Percentiles rank a stretch among this genome's conserved stretches.
phyloP scores from a whole-genome alignment of 176 grass and related monocot species.

The Tillandsia leiboldiana region DNA sequence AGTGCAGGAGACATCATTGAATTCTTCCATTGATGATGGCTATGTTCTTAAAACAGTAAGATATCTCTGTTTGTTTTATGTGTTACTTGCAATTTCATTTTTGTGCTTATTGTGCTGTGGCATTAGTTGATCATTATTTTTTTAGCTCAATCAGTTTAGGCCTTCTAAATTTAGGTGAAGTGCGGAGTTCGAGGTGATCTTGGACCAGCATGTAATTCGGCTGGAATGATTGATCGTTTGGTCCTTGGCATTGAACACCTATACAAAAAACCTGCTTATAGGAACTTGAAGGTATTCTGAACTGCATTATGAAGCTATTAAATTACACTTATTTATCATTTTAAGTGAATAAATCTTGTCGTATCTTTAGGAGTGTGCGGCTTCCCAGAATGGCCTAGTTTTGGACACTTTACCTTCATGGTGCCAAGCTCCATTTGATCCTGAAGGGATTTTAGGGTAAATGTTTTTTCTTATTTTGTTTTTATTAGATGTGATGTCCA shows the following conservation, averaged over 20 bases:
- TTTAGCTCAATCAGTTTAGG: background rate
- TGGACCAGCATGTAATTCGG: slow-evolving; percentile 26
- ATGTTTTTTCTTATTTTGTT: slow-evolving; percentile 10
- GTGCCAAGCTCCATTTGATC: slow-evolving; percentile 94
- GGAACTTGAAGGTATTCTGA: slow-evolving; percentile 20
- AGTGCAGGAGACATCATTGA: background rate
- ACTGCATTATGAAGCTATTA: background rate
- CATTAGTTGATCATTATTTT: background rate
- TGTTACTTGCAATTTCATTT: background rate
- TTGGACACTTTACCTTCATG: slow-evolving; percentile 56
- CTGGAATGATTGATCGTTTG: slow-evolving; percentile 23
- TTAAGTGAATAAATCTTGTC: background rate
- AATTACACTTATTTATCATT: background rate
- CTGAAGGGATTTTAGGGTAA: slow-evolving; percentile 88
- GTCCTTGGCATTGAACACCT: slow-evolving; percentile 21
- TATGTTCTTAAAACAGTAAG: slow-evolving; percentile 13
- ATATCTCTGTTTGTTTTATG: background rate
- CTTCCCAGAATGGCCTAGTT: background rate
- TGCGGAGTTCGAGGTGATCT: slow-evolving; percentile 23
- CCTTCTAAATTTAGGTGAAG: slow-evolving; percentile 11
- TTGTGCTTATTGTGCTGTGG: background rate
- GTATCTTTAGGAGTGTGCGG: slow-evolving; percentile 14
- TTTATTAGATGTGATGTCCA: slow-evolving; percentile 5
- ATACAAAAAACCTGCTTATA: slow-evolving; percentile 19
- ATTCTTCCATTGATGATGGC: slow-evolving; percentile 1